Evolutionary conservation across 2,329 filamentous ascomycete species (phyloP).

Genomic region (Beauveria asiatica): DNA sequence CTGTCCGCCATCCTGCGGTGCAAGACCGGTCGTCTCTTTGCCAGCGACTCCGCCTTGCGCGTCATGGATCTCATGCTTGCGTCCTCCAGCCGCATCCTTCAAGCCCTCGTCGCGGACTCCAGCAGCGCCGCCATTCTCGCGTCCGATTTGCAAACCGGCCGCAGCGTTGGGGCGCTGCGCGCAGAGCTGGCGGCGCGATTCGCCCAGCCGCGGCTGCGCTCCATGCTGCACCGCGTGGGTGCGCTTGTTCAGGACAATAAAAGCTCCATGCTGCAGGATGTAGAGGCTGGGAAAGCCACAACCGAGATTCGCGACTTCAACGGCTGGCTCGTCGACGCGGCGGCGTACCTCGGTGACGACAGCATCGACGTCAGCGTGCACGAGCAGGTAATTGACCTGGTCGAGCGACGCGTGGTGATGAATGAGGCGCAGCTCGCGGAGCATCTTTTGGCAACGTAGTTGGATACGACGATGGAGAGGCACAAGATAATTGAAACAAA

Average conservation of each 20-base stretch:
- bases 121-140: conserved; percentile 31
- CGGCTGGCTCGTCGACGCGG: conserved; percentile 46
- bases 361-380: conserved; percentile 29
- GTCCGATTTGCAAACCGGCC: background rate
- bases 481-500: background rate
- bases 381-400: conserved; percentile 32
- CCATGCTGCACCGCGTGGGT: conserved; percentile 39
- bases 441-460: conserved; percentile 16
- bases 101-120: conserved; percentile 55
- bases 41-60: conserved; percentile 37
- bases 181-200: conserved; percentile 30
- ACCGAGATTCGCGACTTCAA: conserved; percentile 50
- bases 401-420: conserved; percentile 29
- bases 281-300: conserved; percentile 40
- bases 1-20: conserved; percentile 71
- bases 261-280: conserved; percentile 56
- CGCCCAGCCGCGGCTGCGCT: conserved; percentile 31
- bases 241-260: conserved; percentile 43
- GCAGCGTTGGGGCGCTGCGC: conserved; percentile 4
- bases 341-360: conserved; percentile 23
- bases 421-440: conserved; percentile 25
- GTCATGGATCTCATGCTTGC: conserved; percentile 61
- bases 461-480: background rate
- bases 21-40: conserved; percentile 69
- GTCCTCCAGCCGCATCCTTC: conserved; percentile 70